These are phyloP conservation scores for Prillingera fragicola DNA, from an alignment of 1,284 basidiomycete species.

Conservation along the genomic window DNA sequence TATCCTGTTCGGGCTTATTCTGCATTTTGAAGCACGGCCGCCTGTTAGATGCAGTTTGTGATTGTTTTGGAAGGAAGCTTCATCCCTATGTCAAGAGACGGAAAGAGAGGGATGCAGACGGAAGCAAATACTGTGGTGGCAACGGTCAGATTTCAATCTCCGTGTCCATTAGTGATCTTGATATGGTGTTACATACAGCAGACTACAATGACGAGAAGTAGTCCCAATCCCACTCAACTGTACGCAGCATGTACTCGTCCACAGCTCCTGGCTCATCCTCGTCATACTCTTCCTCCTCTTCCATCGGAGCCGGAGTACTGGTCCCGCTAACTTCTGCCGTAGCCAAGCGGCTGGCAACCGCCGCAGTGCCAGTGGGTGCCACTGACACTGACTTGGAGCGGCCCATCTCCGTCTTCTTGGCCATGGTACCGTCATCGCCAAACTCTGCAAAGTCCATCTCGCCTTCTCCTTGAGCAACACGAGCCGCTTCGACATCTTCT, in stretches of 20 bases:
- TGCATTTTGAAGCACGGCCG: slow-evolving; percentile 24
- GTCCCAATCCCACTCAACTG: slow-evolving; percentile 68
- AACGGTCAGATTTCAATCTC: no score
- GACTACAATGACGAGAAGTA: slow-evolving; percentile 54
- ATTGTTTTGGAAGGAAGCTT: no score
- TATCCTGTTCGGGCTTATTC: slow-evolving; percentile 65
- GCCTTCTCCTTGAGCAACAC: slow-evolving; percentile 71
- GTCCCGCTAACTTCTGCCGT: no score
- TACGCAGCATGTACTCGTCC: slow-evolving; percentile 80
- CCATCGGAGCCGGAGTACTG: slow-evolving; percentile 23
- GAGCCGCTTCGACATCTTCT: slow-evolving; percentile 75
- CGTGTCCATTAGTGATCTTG: no score
- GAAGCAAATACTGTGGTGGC: no score
- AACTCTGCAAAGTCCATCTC: slow-evolving; percentile 75
- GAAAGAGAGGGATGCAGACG: no score
- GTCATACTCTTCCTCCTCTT: slow-evolving; percentile 39
- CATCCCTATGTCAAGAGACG: no score
- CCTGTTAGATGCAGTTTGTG: no score
- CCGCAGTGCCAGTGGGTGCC: slow-evolving; percentile 29
- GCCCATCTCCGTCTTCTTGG: slow-evolving; percentile 12
- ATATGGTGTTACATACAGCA: no score
- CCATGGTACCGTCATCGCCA: slow-evolving; percentile 49
- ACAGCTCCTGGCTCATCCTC: slow-evolving; percentile 52
- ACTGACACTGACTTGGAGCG: no score
- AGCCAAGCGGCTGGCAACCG: no score